Evolutionary conservation across 2,329 filamentous ascomycete species (phyloP).

Genomic region (Fusarium albidum): DNA sequence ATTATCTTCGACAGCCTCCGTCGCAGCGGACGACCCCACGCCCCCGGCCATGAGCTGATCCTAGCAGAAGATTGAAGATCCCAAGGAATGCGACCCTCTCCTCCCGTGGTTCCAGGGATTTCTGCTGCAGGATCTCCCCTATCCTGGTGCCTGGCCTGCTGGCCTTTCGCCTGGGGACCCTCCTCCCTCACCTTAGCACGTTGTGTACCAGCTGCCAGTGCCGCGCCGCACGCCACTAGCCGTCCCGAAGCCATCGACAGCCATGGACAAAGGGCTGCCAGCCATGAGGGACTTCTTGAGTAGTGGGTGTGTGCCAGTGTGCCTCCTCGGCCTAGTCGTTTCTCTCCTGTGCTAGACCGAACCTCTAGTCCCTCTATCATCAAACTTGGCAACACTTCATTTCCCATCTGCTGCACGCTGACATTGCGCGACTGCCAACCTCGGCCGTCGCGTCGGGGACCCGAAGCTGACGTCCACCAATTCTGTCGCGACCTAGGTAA

Average conservation of each 20-base stretch:
- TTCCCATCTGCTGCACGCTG: conserved; percentile 37
- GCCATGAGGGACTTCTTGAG: conserved; percentile 38
- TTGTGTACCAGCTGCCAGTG: conserved; percentile 25
- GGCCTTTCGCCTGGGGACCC: neutral
- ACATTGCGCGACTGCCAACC: conserved; percentile 34
- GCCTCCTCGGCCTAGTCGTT: conserved; percentile 19
- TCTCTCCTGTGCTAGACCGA: conserved; percentile 22
- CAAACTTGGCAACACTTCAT: conserved; percentile 36
- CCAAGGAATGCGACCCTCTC: conserved; percentile 16
- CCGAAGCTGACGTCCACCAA: conserved; percentile 22
- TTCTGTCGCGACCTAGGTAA: conserved; percentile 1
- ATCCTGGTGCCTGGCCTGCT: neutral
- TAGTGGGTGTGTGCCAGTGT: conserved; percentile 16
- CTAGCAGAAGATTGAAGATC: neutral
- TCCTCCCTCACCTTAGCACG: neutral
- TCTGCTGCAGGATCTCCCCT: conserved; percentile 12
- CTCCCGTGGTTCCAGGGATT: conserved; percentile 11
- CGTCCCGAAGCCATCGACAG: conserved; percentile 29
- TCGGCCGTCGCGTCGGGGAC: conserved; percentile 28
- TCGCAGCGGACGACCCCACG: neutral
- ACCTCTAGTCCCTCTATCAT: conserved; percentile 22
- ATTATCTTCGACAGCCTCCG: neutral
- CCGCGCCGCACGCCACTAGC: conserved; percentile 33
- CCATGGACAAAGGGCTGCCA: conserved; percentile 15
- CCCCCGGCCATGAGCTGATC: neutral